These are phyloP conservation scores for Linum usitatissimum DNA, from an alignment of 345 rosid species.

Conservation along the genomic window DNA sequence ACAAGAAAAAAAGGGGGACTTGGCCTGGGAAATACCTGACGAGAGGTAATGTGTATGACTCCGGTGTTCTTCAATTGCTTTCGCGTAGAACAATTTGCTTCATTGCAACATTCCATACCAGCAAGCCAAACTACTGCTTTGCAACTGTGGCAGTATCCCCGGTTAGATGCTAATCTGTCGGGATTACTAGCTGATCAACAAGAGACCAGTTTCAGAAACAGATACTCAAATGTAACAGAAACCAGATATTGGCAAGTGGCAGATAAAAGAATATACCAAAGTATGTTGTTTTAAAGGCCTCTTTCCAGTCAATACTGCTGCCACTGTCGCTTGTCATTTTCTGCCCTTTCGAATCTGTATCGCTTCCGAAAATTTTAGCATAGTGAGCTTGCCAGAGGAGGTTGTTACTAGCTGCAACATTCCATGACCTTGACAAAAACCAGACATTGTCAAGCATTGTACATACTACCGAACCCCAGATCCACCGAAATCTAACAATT, in stretches of 20 bases:
- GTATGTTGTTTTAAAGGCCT: conserved; percentile 40
- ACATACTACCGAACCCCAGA: too few species aligned
- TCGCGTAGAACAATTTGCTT: conserved; percentile 4
- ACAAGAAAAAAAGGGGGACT: background rate
- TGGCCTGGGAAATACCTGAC: conserved; percentile 26
- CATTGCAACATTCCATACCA: conserved; percentile 31
- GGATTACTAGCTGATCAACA: conserved; percentile 22
- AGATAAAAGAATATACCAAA: conserved; percentile 28
- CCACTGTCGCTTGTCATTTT: conserved; percentile 9
- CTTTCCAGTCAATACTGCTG: conserved; percentile 42
- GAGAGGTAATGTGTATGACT: conserved; percentile 29
- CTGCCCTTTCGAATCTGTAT: conserved; percentile 1
- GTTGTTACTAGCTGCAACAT: conserved; percentile 46
- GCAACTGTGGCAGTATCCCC: conserved; percentile 57
- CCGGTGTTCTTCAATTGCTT: conserved; percentile 9
- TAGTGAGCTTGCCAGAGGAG: conserved; percentile 48
- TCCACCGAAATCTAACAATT: background rate
- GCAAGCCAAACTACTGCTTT: conserved; percentile 45
- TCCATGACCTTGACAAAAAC: conserved; percentile 60
- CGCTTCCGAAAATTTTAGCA: conserved; percentile 23
- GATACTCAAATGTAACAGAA: conserved; percentile 2
- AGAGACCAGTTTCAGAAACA: background rate
- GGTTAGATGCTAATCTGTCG: conserved; percentile 31
- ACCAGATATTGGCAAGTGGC: conserved; percentile 1
- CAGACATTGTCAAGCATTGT: background rate